Conservation (phyloP, 2,329 filamentous ascomycete species). For the Sclerotinia trifoliorum region DNA sequence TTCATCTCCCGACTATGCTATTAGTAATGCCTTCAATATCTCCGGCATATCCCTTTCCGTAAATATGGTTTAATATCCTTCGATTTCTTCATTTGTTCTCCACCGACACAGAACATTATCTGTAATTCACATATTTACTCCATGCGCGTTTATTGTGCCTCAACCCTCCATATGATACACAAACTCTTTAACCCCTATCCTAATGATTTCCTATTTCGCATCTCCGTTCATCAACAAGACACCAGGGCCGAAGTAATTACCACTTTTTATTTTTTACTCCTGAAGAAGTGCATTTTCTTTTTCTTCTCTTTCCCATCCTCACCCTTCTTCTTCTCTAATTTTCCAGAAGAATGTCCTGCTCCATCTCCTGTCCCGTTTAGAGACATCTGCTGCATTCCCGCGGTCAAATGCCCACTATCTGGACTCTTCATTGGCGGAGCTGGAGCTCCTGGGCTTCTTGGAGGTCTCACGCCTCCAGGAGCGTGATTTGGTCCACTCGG, state of each 20-base stretch:
- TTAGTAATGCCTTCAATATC: not conserved
- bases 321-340: slow-evolving; percentile 51
- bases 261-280: slow-evolving; percentile 53
- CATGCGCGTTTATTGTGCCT: not conserved
- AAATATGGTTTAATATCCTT: not conserved
- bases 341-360: slow-evolving; percentile 38
- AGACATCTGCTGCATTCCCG: slow-evolving; percentile 19
- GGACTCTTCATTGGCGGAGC: slow-evolving; percentile 19
- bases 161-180: not conserved
- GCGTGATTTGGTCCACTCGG: slow-evolving; percentile 5
- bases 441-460: slow-evolving; percentile 15
- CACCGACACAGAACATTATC: not conserved
- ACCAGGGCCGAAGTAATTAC: not conserved
- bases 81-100: not conserved
- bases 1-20: not conserved
- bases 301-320: slow-evolving; percentile 46
- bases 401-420: not conserved
- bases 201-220: not conserved
- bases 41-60: not conserved
- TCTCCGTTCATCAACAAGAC: not conserved
- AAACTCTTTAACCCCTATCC: not conserved
- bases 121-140: not conserved
- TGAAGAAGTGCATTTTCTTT: slow-evolving; percentile 59
- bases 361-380: slow-evolving; percentile 10
- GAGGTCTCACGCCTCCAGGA: slow-evolving; percentile 4